Evolutionary conservation across 495 filamentous ascomycete genomes (phyloP).

Genomic region (Bombardia bombarda): DNA sequence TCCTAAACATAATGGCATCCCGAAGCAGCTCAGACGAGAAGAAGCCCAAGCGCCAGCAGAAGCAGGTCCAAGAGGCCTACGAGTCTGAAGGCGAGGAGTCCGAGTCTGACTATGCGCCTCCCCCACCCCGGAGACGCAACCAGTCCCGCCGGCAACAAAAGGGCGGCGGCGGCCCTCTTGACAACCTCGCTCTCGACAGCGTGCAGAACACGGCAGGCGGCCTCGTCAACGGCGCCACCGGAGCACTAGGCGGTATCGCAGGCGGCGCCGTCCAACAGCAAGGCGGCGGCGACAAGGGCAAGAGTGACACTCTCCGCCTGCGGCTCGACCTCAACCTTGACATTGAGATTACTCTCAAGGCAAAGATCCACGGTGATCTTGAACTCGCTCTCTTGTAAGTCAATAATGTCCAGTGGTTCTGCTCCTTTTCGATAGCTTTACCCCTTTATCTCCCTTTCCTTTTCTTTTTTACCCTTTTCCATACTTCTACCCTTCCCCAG

Average conservation of each 20-base stretch:
- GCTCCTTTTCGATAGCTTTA: constrained; percentile 1
- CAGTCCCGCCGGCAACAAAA: constrained; percentile 31
- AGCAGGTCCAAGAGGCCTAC: constrained; percentile 22
- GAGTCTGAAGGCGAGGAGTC: constrained; percentile 35
- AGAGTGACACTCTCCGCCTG: constrained; percentile 61
- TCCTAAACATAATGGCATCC: constrained; percentile 20
- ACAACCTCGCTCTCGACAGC: constrained; percentile 51
- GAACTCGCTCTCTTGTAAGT: constrained; percentile 77
- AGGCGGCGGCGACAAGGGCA: constrained; percentile 46
- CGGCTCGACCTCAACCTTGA: constrained; percentile 82
- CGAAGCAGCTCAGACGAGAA: constrained; percentile 27
- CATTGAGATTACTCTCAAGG: constrained; percentile 84
- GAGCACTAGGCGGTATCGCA: constrained; percentile 50
- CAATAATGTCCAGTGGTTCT: constrained; percentile 3
- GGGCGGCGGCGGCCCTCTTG: constrained; percentile 46
- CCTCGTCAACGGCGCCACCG: constrained; percentile 48
- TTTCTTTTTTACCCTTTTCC: constrained; percentile 3
- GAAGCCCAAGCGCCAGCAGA: constrained; percentile 20
- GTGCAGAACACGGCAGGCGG: constrained; percentile 60
- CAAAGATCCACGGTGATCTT: constrained; percentile 87
- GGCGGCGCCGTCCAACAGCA: constrained; percentile 31
- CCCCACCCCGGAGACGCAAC: constrained; percentile 29
- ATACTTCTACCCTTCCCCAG: too few relatives aligned
- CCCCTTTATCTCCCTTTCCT: background rate
- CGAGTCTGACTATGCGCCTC: constrained; percentile 23